phyloP scores from a whole-genome alignment of 192 early-diverging fungal genomes.

The Coemansia javaensis region DNA sequence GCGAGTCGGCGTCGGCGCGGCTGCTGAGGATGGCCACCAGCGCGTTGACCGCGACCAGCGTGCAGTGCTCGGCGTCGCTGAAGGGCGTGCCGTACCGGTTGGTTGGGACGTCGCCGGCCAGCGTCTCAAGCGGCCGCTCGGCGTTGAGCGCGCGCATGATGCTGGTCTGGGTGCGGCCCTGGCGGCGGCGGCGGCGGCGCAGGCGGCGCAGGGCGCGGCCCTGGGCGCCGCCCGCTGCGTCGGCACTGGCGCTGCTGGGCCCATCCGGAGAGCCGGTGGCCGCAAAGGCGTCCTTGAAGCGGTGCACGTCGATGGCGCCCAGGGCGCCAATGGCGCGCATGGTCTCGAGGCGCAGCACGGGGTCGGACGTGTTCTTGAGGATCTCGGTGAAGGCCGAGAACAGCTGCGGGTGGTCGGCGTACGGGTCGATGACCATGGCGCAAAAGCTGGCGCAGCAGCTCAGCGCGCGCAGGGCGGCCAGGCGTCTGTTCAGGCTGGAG shows the following conservation, averaged over 20 bases:
- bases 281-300: slow-evolving; percentile 5
- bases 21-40: slow-evolving; percentile 86
- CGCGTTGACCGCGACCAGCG: slow-evolving; percentile 83
- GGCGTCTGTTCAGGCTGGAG: slow-evolving; percentile 73
- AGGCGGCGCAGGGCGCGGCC: too few relatives aligned
- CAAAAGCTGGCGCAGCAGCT: slow-evolving; percentile 82
- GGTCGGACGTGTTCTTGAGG: slow-evolving; percentile 74
- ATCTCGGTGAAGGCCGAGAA: slow-evolving; percentile 73
- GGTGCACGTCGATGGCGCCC: slow-evolving; percentile 91
- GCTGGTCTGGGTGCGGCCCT: slow-evolving; percentile 11
- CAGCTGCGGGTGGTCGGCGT: slow-evolving; percentile 79
- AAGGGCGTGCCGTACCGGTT: slow-evolving; percentile 17
- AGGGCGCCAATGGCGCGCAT: slow-evolving; percentile 90
- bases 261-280: background rate
- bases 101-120: slow-evolving; percentile 24
- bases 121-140: slow-evolving; percentile 7
- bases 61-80: slow-evolving; percentile 77
- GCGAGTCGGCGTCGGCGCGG: slow-evolving; percentile 71
- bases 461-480: slow-evolving; percentile 82
- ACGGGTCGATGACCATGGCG: slow-evolving; percentile 89
- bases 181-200: background rate
- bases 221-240: too few relatives aligned
- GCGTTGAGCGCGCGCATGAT: slow-evolving; percentile 6
- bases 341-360: slow-evolving; percentile 72
- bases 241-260: too few relatives aligned